Percentiles rank a stretch among this genome's conserved stretches.
Evolutionary conservation across 768 basidiomycete genomes (phyloP).

Genomic region (Mycena galericulata): DNA sequence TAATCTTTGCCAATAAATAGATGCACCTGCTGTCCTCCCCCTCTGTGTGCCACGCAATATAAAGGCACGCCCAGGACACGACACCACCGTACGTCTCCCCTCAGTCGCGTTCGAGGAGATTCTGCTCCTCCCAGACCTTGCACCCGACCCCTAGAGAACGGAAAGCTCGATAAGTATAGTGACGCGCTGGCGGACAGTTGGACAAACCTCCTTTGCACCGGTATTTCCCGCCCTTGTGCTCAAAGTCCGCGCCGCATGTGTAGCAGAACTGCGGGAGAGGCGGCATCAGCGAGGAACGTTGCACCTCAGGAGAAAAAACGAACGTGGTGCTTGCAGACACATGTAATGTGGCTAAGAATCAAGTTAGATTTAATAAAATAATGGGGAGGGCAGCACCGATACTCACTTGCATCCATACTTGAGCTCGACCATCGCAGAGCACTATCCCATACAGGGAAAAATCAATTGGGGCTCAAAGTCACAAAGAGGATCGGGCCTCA

Average conservation of each 20-base stretch:
- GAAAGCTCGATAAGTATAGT: neutral
- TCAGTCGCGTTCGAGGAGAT: conserved; percentile 19
- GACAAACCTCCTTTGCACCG: conserved; percentile 34
- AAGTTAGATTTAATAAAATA: neutral
- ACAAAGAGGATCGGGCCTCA: neutral
- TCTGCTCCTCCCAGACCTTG: conserved; percentile 39
- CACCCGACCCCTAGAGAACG: conserved; percentile 30
- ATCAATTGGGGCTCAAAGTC: neutral
- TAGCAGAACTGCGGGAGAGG: conserved; percentile 39
- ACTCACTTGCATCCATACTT: conserved; percentile 42
- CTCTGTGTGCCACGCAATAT: too few relatives aligned
- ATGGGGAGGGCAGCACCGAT: neutral
- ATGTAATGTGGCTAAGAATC: conserved; percentile 33
- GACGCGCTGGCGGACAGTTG: neutral
- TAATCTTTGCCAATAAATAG: too few relatives aligned
- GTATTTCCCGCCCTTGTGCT: conserved; percentile 35
- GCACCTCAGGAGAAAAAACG: conserved; percentile 23
- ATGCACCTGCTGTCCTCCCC: too few relatives aligned
- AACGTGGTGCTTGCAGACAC: conserved; percentile 39
- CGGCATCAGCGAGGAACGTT: neutral
- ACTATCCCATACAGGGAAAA: conserved; percentile 17
- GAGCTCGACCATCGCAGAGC: conserved; percentile 40
- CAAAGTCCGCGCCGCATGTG: conserved; percentile 37
- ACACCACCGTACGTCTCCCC: too few relatives aligned
- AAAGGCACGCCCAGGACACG: too few relatives aligned